A percentile compares a stretch with the other conserved stretches of the same genome.
These are phyloP conservation scores for Quercus berberidifolia DNA, from an alignment of 306 rosid genomes.

Conservation along the genomic window DNA sequence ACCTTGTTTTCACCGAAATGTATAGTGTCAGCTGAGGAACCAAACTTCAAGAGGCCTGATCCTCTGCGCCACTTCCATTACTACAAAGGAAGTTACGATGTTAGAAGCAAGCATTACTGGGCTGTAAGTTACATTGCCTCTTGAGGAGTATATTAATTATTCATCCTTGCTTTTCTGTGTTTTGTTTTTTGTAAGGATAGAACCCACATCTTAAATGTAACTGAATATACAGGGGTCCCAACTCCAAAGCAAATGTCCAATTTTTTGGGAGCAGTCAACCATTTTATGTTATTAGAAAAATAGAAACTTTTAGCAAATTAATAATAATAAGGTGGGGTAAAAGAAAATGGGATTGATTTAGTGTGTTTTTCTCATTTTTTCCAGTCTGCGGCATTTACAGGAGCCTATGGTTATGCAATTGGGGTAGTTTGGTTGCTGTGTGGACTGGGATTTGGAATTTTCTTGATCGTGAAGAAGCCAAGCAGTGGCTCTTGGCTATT, in stretches of 20 bases:
- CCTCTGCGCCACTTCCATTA: conserved; percentile 53
- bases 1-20: conserved; percentile 29
- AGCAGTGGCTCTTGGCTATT: conserved; percentile 29
- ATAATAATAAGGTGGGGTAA: background rate
- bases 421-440: conserved; percentile 63
- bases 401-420: conserved; percentile 67
- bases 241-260: background rate
- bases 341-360: conserved; percentile 28
- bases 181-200: background rate
- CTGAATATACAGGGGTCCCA: background rate
- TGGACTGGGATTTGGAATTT: conserved; percentile 47
- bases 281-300: background rate
- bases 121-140: conserved; percentile 44
- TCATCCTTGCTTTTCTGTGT: too few relatives aligned
- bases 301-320: background rate
- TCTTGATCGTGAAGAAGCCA: conserved; percentile 31
- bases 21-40: conserved; percentile 31
- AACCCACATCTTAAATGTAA: background rate
- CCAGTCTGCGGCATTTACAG: conserved; percentile 94
- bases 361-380: conserved; percentile 53
- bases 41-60: conserved; percentile 49
- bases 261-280: background rate
- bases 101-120: conserved; percentile 56
- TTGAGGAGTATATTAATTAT: background rate
- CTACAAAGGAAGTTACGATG: conserved; percentile 56